Evolutionary conservation across 139 green algal species (phyloP), one percentile per base, ranked within the genome.

Genomic region (Picochlorum sp.): DNA sequence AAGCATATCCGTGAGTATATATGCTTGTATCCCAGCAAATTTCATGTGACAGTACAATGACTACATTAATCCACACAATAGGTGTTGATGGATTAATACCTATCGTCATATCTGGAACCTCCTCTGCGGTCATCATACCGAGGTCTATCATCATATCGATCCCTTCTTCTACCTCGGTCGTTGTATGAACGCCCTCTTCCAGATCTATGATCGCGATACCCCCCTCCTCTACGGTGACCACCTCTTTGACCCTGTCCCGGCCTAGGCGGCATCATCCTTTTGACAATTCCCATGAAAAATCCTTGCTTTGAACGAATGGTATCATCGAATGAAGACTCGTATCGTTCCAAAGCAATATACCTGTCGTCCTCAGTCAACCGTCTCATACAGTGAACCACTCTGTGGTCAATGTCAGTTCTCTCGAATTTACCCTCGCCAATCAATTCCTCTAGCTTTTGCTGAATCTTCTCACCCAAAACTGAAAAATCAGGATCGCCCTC

Each of bases 271-370:
- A 41, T 41, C 34, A 84, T 52, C 38, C 79, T 74, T 50, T 84
- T 84, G 60, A 84, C 74, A 68, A 84, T 84, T 58, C 78, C 74
- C 66, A 84, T 74, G 64, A 85, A 74, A 68, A 85, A 85, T 18
- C 79, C 79, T 34, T 81, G 76, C 32, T 76, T 73, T 71, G 62
- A 77, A 57, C 79, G 68, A 51, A 85, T 66, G 54, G 56, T 66
- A 23, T 74, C 72, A 32, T 75, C 68, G 24, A 67, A 50, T 6
- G 72, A 73, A 21, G 64, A 66, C 1, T 45, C 50, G 56, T 76
- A 85, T 30, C 73, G 75, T 18, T 60, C 51, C n/a, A 84, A 44
- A 1, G 76, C 79, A 46, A 84, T 75, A 37, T 81, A 44, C 21
- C 58, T 75, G 14, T 76, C 71, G 10, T 62, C 20, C 3, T 61